Conservation (phyloP, 106 monocot genomes). For the Apostasia ramifera region DNA sequence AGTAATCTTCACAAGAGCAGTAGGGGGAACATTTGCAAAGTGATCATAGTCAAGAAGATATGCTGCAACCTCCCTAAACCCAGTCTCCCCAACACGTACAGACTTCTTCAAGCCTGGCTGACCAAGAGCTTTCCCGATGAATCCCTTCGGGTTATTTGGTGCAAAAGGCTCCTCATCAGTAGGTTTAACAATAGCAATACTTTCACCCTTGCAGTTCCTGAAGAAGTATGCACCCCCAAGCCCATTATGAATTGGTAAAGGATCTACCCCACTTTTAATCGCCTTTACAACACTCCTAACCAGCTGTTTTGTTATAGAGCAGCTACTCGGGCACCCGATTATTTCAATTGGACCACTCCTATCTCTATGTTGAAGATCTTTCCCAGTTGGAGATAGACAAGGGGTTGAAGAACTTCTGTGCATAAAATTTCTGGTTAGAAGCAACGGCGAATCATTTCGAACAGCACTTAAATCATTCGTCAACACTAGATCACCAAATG, state of each 20-base stretch:
- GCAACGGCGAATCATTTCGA: conserved; percentile 74
- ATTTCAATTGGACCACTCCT: conserved; percentile 60
- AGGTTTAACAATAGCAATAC: conserved; percentile 80
- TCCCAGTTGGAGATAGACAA: conserved; percentile 35
- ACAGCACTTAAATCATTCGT: conserved; percentile 66
- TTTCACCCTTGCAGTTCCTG: conserved; percentile 54
- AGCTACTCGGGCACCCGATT: conserved; percentile 55
- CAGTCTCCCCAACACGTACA: conserved; percentile 86
- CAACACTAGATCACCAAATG: conserved; percentile 67
- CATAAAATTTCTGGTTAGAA: conserved; percentile 49
- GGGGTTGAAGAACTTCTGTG: conserved; percentile 57
- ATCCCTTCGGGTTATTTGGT: conserved; percentile 61
- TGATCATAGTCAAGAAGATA: conserved; percentile 70
- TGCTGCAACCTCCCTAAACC: conserved; percentile 86
- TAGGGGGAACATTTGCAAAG: conserved; percentile 91
- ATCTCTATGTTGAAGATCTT: conserved; percentile 31
- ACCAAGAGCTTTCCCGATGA: conserved; percentile 53
- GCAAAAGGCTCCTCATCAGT: conserved; percentile 93
- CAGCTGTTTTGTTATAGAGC: conserved; percentile 48
- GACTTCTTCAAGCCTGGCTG: conserved; percentile 64
- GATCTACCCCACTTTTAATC: conserved; percentile 62
- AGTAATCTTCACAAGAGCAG: conserved; percentile 72
- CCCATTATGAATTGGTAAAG: conserved; percentile 62
- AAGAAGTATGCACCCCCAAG: conserved; percentile 94
- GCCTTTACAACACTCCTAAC: conserved; percentile 61